phyloP scores from a whole-genome alignment of 2,329 filamentous ascomycete genomes.

The Diplodia seriata region DNA sequence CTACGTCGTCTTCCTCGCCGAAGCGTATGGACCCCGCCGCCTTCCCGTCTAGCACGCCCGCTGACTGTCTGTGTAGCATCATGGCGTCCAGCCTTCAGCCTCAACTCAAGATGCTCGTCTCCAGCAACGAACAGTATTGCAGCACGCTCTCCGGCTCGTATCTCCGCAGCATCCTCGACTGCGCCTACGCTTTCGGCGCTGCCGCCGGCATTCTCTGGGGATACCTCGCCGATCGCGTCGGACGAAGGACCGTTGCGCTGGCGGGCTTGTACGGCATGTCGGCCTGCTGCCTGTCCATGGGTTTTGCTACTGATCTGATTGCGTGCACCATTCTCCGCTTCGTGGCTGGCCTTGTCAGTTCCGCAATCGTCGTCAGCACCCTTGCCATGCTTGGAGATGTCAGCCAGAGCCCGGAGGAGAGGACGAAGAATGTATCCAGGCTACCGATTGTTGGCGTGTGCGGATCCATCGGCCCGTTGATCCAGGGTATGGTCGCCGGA shows the following conservation, averaged over 20 bases:
- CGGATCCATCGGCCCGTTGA: slow-evolving; percentile 55
- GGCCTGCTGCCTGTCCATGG: slow-evolving; percentile 55
- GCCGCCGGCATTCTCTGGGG: slow-evolving; percentile 56
- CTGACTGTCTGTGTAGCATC: slow-evolving; percentile 42
- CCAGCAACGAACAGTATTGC: slow-evolving; percentile 51
- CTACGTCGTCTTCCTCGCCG: slow-evolving; percentile 56
- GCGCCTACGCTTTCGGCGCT: slow-evolving; percentile 57
- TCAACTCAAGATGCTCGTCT: slow-evolving; percentile 55
- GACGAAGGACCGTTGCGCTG: slow-evolving; percentile 54
- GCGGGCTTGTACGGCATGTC: slow-evolving; percentile 54
- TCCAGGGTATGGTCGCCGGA: slow-evolving; percentile 52
- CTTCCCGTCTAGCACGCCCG: neutral
- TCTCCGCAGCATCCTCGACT: slow-evolving; percentile 56
- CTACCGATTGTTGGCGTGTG: slow-evolving; percentile 55
- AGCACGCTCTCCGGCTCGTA: slow-evolving; percentile 55
- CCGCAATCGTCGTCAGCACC: slow-evolving; percentile 53
- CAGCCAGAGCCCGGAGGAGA: slow-evolving; percentile 45
- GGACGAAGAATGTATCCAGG: slow-evolving; percentile 52
- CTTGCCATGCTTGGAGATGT: slow-evolving; percentile 58
- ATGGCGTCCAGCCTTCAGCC: slow-evolving; percentile 58
- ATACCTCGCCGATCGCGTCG: slow-evolving; percentile 52
- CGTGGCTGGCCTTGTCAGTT: slow-evolving; percentile 53
- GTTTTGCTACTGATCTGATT: slow-evolving; percentile 53
- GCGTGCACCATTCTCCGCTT: slow-evolving; percentile 54
- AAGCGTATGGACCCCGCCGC: slow-evolving; percentile 47